These are phyloP conservation scores for Blumeriella jaapii DNA, from an alignment of 2,329 filamentous ascomycete species.

Conservation along the genomic window DNA sequence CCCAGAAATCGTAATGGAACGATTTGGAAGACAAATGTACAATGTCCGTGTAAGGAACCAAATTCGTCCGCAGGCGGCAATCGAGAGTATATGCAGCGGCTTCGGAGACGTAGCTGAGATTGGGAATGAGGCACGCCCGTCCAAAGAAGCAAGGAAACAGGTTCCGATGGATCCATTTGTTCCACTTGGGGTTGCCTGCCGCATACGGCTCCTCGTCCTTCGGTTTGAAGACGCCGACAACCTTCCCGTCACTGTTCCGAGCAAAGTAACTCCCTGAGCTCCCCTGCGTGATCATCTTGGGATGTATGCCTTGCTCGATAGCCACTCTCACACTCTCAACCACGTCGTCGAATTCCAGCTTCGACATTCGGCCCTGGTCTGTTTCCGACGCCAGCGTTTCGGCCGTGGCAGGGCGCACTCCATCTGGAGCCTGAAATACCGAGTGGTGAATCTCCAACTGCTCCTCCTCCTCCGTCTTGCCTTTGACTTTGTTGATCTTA, in stretches of 20 bases:
- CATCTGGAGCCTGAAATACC: conserved; percentile 88
- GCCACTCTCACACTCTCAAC: conserved; percentile 84
- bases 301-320: conserved; percentile 84
- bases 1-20: conserved; percentile 98
- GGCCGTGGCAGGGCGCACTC: conserved; percentile 66
- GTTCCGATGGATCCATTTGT: conserved; percentile 98
- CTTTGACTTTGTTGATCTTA: conserved; percentile 71
- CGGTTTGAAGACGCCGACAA: conserved; percentile 96
- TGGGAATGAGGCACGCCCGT: conserved; percentile 86
- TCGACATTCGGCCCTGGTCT: conserved; percentile 58
- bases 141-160: conserved; percentile 96
- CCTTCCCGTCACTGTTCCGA: conserved; percentile 78
- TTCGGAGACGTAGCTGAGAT: conserved; percentile 95
- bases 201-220: conserved; percentile 99
- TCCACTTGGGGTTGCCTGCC: conserved; percentile 96
- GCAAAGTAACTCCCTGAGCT: conserved; percentile 99
- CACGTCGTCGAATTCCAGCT: conserved; percentile 72
- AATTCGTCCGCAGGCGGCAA: conserved; percentile 73
- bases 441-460: conserved; percentile 93
- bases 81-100: conserved; percentile 94
- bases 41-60: conserved; percentile 95
- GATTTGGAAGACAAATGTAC: conserved; percentile 91
- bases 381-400: conserved; percentile 54
- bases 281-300: conserved; percentile 91
- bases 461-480: conserved; percentile 67